phyloP scores from a whole-genome alignment of 163 green algal species.

The Botryococcus braunii region DNA sequence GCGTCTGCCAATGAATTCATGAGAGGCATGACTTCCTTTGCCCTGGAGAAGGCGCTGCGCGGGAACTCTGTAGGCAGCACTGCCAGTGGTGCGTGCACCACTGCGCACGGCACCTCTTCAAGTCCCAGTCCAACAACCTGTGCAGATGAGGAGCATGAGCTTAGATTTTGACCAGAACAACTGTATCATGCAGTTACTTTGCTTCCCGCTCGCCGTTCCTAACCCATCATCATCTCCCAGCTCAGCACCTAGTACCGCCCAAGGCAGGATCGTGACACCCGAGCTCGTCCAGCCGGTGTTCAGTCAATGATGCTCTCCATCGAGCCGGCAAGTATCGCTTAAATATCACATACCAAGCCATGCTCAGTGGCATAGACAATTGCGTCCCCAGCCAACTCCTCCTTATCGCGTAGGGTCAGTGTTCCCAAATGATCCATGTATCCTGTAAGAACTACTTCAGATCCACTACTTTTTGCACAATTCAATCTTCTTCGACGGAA shows the following conservation, averaged over 20 bases:
- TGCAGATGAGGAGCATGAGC: neutral
- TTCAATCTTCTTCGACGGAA: too few species aligned
- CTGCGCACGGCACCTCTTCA: conserved; percentile 9
- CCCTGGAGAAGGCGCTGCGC: conserved; percentile 27
- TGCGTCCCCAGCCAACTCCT: conserved; percentile 66
- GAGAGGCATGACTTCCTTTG: conserved; percentile 26
- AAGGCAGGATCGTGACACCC: neutral
- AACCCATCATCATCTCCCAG: neutral
- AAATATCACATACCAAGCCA: conserved; percentile 49
- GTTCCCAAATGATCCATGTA: too few species aligned
- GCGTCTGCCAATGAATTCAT: conserved; percentile 73
- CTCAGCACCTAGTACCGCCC: too few species aligned
- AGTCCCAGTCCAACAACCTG: conserved; percentile 28
- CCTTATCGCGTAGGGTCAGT: too few species aligned
- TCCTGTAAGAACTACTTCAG: too few species aligned
- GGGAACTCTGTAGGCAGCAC: conserved; percentile 78
- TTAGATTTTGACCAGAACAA: too few species aligned
- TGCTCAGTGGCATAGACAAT: conserved; percentile 72
- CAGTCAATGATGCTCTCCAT: neutral
- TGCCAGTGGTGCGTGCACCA: conserved; percentile 78
- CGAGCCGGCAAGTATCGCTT: neutral
- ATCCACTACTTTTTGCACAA: too few species aligned
- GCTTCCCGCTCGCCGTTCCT: neutral
- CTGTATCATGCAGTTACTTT: neutral
- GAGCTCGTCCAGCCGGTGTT: neutral